A percentile compares a stretch with the other conserved stretches of the same genome.
Evolutionary conservation across 23 red algal species (phyloP).

Genomic region (Gracilaria vermiculophylla): DNA sequence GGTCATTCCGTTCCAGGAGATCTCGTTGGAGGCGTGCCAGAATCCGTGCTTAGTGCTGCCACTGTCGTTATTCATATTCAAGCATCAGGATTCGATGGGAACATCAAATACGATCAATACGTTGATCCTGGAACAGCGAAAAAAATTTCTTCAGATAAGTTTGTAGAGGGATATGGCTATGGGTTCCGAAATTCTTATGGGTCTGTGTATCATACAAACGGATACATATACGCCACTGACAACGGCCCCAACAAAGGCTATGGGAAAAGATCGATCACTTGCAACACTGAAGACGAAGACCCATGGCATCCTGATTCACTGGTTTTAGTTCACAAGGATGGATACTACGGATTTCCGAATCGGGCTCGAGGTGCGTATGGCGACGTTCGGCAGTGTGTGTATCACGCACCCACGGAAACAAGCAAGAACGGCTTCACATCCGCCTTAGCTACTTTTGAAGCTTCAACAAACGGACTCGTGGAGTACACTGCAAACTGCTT

Average conservation of each 20-base stretch:
- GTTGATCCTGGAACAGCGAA: constrained; percentile 27
- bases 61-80: constrained; percentile 32
- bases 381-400: constrained; percentile 45
- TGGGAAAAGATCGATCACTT: constrained; percentile 39
- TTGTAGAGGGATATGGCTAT: constrained; percentile 31
- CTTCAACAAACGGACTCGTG: constrained; percentile 64
- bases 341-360: constrained; percentile 63
- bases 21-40: constrained; percentile 53
- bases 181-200: constrained; percentile 57
- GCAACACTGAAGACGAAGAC: constrained; percentile 37
- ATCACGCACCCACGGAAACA: constrained; percentile 19
- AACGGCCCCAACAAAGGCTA: constrained; percentile 66
- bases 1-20: constrained; percentile 32
- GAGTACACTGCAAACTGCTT: constrained; percentile 76
- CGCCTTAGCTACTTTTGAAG: constrained; percentile 48
- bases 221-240: constrained; percentile 60
- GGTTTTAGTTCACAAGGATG: constrained; percentile 41
- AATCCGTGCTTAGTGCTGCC: constrained; percentile 53
- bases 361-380: constrained; percentile 28
- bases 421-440: constrained; percentile 53
- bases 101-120: constrained; percentile 53
- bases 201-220: constrained; percentile 49
- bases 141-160: constrained; percentile 19
- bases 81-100: constrained; percentile 41
- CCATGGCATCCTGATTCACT: constrained; percentile 52